Evolutionary conservation across 2,329 filamentous ascomycete genomes (phyloP).

Genomic region (Fusarium luffae): DNA sequence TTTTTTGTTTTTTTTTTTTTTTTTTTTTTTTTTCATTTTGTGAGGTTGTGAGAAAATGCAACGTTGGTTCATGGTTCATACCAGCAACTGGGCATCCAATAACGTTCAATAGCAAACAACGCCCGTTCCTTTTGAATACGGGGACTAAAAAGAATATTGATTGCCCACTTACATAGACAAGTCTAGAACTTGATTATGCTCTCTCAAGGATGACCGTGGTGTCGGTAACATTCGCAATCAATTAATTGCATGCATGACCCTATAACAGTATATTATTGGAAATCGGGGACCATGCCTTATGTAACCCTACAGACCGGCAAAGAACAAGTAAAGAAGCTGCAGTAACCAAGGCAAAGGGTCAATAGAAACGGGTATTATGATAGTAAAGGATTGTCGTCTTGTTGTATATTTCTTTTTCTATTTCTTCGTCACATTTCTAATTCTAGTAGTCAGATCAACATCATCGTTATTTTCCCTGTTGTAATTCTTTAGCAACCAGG

Average conservation of each 20-base stretch:
- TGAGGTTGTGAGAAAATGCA: constrained; percentile 8
- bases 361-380: constrained; percentile 8
- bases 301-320: constrained; percentile 15
- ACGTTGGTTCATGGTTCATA: constrained; percentile 2
- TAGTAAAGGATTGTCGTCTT: background rate
- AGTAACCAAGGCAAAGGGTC: constrained; percentile 23
- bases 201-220: constrained; percentile 20
- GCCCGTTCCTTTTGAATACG: constrained; percentile 1
- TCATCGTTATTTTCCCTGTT: background rate
- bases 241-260: constrained; percentile 7
- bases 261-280: constrained; percentile 13
- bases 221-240: constrained; percentile 10
- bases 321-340: background rate
- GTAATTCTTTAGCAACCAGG: constrained; percentile 3
- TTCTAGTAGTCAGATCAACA: background rate
- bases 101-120: background rate
- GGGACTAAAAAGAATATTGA: constrained; percentile 19
- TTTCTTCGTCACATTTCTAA: constrained; percentile 3
- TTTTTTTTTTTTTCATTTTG: too few species aligned
- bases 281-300: constrained; percentile 3
- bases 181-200: background rate
- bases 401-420: background rate
- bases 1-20: too few species aligned
- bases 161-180: background rate
- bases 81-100: constrained; percentile 14